Conservation (phyloP, 352 stramenopile genomes). For the Phytophthora pseudosyringae region DNA sequence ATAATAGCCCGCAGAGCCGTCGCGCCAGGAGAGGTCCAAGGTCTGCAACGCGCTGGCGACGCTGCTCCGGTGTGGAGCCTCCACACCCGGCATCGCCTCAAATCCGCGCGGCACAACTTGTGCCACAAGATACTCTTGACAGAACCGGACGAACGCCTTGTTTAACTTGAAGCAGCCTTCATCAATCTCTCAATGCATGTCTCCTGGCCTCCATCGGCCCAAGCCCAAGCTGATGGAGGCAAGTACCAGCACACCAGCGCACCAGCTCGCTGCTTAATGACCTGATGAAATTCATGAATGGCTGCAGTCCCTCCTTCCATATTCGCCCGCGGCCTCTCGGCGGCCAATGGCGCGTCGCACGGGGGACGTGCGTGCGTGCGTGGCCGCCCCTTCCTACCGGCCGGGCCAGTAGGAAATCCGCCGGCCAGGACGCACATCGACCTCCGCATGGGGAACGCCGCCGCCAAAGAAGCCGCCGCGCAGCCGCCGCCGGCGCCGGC, state of each 20-base stretch:
- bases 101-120: constrained; percentile 25
- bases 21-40: too few species aligned
- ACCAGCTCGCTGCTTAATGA: not conserved
- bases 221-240: too few species aligned
- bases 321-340: constrained; percentile 13
- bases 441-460: constrained; percentile 35
- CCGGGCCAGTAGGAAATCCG: constrained; percentile 24
- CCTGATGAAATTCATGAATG: constrained; percentile 5
- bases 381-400: not conserved
- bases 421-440: constrained; percentile 9
- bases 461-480: constrained; percentile 31
- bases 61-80: too few species aligned
- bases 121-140: constrained; percentile 15
- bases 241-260: too few species aligned
- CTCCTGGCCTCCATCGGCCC: too few species aligned
- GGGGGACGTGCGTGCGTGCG: constrained; percentile 22
- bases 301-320: constrained; percentile 20
- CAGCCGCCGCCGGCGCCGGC: constrained; percentile 6
- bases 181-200: too few species aligned
- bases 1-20: constrained; percentile 12
- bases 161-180: constrained; percentile 23
- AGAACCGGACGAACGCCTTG: constrained; percentile 12
- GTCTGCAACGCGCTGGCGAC: too few species aligned
- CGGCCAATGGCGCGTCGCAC: constrained; percentile 25
- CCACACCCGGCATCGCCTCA: not conserved